Conservation (phyloP, 2,329 filamentous ascomycete genomes). For the Drechslerella stenobrocha region DNA sequence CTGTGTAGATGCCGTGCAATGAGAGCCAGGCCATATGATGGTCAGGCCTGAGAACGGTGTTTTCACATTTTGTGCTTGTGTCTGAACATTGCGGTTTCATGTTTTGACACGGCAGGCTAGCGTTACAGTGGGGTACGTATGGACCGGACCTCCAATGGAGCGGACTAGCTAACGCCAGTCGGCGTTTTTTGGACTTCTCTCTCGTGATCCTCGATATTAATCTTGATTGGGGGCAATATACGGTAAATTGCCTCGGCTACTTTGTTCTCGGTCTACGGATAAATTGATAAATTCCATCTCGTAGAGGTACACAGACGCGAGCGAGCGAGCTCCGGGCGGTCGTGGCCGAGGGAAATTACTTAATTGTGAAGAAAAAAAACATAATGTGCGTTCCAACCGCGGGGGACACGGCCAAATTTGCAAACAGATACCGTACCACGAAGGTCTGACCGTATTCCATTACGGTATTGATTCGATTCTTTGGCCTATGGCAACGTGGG, state of each 20-base stretch:
- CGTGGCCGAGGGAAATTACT: no score
- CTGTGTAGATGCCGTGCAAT: constrained; percentile 48
- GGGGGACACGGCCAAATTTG: no score
- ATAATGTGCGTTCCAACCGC: no score
- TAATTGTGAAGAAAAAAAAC: no score
- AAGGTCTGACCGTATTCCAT: no score
- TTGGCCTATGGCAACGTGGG: no score
- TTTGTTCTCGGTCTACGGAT: background rate
- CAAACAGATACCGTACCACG: no score
- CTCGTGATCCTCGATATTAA: constrained; percentile 31
- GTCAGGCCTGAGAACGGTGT: background rate
- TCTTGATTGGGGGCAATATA: constrained; percentile 38
- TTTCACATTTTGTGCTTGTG: background rate
- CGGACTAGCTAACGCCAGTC: constrained; percentile 2
- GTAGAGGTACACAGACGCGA: no score
- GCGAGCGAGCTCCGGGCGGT: no score
- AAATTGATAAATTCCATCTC: no score
- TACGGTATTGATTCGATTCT: no score
- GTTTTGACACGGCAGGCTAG: constrained; percentile 1
- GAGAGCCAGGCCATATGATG: no score
- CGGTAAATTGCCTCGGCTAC: constrained; percentile 36
- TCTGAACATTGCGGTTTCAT: constrained; percentile 5
- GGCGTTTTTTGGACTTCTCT: constrained; percentile 3
- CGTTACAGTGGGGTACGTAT: background rate
- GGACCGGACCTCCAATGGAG: background rate